Conservation (phyloP, 2,329 filamentous ascomycete genomes). For the Coniochaeta hoffmannii region DNA sequence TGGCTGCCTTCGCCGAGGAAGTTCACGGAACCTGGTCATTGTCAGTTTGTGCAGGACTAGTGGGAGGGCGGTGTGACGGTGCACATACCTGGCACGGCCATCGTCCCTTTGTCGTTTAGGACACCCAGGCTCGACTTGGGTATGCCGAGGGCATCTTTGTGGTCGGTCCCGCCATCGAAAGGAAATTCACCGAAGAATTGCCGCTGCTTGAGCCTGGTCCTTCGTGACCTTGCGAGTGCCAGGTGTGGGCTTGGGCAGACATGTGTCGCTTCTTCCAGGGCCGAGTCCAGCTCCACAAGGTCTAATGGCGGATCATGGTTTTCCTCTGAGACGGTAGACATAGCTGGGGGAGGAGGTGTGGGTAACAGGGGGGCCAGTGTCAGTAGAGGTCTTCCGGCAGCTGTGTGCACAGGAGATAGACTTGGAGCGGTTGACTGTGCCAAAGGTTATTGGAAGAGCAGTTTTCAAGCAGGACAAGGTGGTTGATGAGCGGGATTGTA, state of each 20-base stretch:
- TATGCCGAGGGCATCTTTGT: not conserved
- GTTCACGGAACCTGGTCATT: slow-evolving; percentile 47
- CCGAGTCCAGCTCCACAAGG: not conserved
- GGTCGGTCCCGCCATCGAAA: not conserved
- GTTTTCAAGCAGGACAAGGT: too few relatives aligned
- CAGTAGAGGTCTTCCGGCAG: too few relatives aligned
- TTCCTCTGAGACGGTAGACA: not conserved
- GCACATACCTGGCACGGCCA: slow-evolving; percentile 73
- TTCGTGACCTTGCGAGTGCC: not conserved
- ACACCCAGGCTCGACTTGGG: slow-evolving; percentile 63
- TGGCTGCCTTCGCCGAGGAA: slow-evolving; percentile 42
- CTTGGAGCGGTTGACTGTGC: too few relatives aligned
- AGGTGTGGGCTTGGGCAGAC: not conserved
- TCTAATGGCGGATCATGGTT: not conserved
- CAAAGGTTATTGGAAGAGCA: too few relatives aligned
- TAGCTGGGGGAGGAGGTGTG: not conserved
- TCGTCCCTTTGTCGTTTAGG: slow-evolving; percentile 69
- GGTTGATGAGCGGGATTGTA: too few relatives aligned
- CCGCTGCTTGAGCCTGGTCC: not conserved
- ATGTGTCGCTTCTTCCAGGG: not conserved
- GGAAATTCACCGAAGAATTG: not conserved
- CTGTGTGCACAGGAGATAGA: too few relatives aligned
- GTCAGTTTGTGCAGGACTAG: slow-evolving; percentile 2
- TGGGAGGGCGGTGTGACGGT: not conserved
- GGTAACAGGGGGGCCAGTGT: not conserved